These are phyloP conservation scores for Suhomyces coccinellae DNA, from an alignment of 1,139 yeast genomes.

Conservation along the genomic window DNA sequence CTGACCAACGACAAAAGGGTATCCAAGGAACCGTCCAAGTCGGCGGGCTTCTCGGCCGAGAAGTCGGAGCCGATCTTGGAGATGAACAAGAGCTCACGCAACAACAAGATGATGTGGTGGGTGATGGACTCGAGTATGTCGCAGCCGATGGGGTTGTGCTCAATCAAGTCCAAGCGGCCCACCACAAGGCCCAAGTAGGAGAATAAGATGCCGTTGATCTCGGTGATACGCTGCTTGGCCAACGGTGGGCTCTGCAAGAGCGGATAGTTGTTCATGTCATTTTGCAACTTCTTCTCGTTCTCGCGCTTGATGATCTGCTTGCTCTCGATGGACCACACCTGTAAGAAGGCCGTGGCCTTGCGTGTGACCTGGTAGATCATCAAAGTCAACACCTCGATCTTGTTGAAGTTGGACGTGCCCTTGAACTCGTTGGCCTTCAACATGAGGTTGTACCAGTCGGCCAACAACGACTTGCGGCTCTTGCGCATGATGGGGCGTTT, in stretches of 20 bases:
- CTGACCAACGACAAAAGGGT: slow-evolving; percentile 60
- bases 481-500: slow-evolving; percentile 68
- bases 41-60: slow-evolving; percentile 41
- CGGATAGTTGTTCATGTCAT: slow-evolving; percentile 45
- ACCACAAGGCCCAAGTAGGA: slow-evolving; percentile 70
- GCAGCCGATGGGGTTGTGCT: slow-evolving; percentile 69
- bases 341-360: slow-evolving; percentile 70
- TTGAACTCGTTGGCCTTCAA: slow-evolving; percentile 82
- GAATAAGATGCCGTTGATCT: slow-evolving; percentile 68
- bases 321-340: slow-evolving; percentile 70
- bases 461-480: slow-evolving; percentile 74
- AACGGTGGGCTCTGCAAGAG: slow-evolving; percentile 58
- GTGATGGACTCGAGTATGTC: slow-evolving; percentile 64
- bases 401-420: slow-evolving; percentile 63
- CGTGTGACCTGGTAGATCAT: slow-evolving; percentile 75
- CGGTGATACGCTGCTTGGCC: slow-evolving; percentile 71
- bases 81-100: slow-evolving; percentile 64
- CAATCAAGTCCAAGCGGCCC: slow-evolving; percentile 73
- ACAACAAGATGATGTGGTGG: slow-evolving; percentile 64
- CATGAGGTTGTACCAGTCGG: slow-evolving; percentile 90
- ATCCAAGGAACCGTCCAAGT: slow-evolving; percentile 58
- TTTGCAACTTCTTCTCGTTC: slow-evolving; percentile 36
- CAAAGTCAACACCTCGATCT: slow-evolving; percentile 68
- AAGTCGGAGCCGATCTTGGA: slow-evolving; percentile 55
- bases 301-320: slow-evolving; percentile 40